These are phyloP conservation scores for Vitis amurensis DNA, from an alignment of 164 flowering plant species.

Conservation along the genomic window DNA sequence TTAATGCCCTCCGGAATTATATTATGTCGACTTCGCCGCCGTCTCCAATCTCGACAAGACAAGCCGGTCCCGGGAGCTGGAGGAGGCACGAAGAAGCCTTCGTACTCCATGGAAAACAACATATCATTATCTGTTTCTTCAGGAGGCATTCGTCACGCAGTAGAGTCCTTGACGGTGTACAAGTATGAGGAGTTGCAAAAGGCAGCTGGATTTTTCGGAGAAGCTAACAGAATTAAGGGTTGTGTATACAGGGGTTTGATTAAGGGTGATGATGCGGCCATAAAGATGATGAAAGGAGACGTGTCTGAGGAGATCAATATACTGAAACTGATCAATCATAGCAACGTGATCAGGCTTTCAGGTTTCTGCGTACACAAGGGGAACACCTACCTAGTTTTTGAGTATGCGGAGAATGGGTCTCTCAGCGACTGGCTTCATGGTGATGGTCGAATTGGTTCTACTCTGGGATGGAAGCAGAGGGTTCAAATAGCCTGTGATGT, in stretches of 20 bases:
- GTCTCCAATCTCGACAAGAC: conserved; percentile 6
- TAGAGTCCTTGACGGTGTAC: conserved; percentile 54
- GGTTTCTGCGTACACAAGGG: conserved; percentile 65
- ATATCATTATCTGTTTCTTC: conserved; percentile 28
- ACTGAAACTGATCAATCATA: conserved; percentile 62
- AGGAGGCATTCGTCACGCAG: conserved; percentile 32
- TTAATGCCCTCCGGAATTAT: conserved; percentile 20
- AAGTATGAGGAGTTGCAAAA: conserved; percentile 50
- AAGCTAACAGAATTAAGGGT: conserved; percentile 45
- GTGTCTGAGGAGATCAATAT: conserved; percentile 54
- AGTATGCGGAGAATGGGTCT: conserved; percentile 61
- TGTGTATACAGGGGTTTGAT: conserved; percentile 56
- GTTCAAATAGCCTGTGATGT: conserved; percentile 62
- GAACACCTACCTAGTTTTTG: conserved; percentile 62
- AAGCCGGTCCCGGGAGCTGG: too few species aligned
- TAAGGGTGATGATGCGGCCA: conserved; percentile 58
- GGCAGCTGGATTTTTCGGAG: conserved; percentile 55
- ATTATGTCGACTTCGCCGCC: conserved; percentile 22
- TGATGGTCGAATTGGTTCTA: conserved; percentile 1
- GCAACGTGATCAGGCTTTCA: conserved; percentile 58
- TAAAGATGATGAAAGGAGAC: conserved; percentile 67
- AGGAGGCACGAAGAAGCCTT: too few species aligned
- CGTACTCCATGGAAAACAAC: too few species aligned
- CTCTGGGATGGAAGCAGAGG: conserved; percentile 63
- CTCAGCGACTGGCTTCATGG: conserved; percentile 53